Base-by-base conservation (phyloP, 1,139 yeast species). In the Spencermartinsiella ligniputridi region DNA sequence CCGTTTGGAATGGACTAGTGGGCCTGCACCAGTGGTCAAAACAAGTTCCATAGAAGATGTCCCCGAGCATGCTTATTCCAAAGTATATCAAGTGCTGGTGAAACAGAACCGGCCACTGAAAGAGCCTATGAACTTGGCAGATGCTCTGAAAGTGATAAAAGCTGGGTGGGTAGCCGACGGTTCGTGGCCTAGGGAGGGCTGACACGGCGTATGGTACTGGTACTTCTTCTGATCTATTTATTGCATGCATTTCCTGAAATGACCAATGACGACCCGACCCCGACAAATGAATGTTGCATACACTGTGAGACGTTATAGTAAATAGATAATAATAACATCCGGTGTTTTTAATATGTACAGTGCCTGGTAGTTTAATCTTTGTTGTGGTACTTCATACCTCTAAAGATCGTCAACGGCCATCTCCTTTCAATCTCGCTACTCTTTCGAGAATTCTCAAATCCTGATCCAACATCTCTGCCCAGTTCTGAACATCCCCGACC, bases 111-210 rank as follows among this genome's bases (percentile, higher is more conserved):
- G 75, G 44, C 63, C 69, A n/a, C 69, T 79, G 49, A 75, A 71
- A 53, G 70, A 70, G 52, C 71, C 74, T 18, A 59, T 80, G 46
- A 79, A 78, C 54, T 70, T 80, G 46, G 62, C 63, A 35, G 83
- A 78, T 53, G 72, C 78, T 48, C 62, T 78, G 44, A 66, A 68
- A 39, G 65, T 80, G 36, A 70, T 80, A 46, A 76, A 78, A 56
- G 75, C 77, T 16, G 86, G 86, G n/a, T 80, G 86, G 86, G 67
- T 72, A 6, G 63, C 63, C 29, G 65, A 64, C 37, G 72, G 71
- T 5, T 61, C 67, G 16, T 69, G 72, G 73, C 69, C 68, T 6
- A 40, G 15, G 15, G 32, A 27, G 32, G 9, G 6, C 9, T 22
- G 25, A 22, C 9, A 22, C 25, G 11, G 25, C 6, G 11, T 22